Conservation (phyloP, 805 yeast genomes). For the Zygosaccharomyces bisporus region DNA sequence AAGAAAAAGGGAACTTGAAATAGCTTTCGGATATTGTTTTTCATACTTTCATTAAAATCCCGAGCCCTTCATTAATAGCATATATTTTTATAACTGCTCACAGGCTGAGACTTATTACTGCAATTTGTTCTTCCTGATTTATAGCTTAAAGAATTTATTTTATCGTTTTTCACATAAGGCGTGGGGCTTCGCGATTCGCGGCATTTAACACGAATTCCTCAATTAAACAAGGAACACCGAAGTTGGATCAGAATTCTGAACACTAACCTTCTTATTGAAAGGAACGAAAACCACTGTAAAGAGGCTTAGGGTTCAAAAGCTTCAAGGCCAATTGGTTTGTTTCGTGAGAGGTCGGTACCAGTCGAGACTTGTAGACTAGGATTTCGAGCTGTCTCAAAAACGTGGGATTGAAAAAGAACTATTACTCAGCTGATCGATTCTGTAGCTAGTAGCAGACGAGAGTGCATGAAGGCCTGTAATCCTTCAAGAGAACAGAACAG, state of each 20-base stretch:
- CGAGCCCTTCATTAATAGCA: conserved; percentile 1
- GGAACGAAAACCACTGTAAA: background rate
- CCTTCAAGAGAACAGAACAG: background rate
- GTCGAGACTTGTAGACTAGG: background rate
- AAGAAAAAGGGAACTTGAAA: background rate
- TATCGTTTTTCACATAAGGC: background rate
- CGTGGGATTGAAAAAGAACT: background rate
- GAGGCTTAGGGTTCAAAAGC: background rate
- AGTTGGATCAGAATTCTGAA: conserved; percentile 1
- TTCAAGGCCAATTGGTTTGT: background rate
- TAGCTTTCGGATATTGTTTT: background rate
- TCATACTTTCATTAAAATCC: background rate
- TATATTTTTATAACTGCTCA: conserved; percentile 1
- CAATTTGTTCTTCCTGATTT: background rate
- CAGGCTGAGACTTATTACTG: background rate
- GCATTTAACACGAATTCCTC: conserved; percentile 8
- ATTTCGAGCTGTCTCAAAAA: background rate
- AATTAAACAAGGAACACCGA: conserved; percentile 1
- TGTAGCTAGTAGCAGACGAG: background rate
- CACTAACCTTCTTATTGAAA: background rate
- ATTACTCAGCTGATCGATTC: background rate
- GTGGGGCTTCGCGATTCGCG: conserved; percentile 7
- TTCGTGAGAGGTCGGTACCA: background rate
- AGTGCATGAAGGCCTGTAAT: background rate
- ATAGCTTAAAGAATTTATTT: background rate